Base-by-base conservation (phyloP, 2,329 filamentous ascomycete genomes). In the Ophiostoma novo-ulmi region DNA sequence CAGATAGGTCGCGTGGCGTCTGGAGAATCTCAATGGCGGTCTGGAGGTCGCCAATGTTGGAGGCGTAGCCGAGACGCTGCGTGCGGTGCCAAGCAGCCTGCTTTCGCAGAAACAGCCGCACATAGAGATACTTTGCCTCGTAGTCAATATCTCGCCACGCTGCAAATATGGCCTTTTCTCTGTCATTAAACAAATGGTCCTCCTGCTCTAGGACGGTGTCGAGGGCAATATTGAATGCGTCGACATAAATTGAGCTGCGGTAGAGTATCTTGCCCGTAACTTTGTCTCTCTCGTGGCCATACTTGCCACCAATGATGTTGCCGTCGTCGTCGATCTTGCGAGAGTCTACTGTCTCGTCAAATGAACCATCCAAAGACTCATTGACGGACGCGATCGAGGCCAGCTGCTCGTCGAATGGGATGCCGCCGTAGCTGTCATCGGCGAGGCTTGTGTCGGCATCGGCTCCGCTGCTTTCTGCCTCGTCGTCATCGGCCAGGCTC, bases 81-180 rank as follows among this genome's bases (percentile, higher is more conserved):
- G 93, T 86, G 11, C 95, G 89, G 81, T 97, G 93, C 95, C 95
- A 99, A 1, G 89, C 89, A 31, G 91, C 91, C 1, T 92, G 93
- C 79, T 99, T 99, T 66, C 95, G 89, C 3, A 99, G 83, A 77
- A 99, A 99, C 1, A 99, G 82, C 31, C 95, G 89, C 17, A 98
- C 94, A 80, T 97, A 97, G 88, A 99, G 80, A 79, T 97, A 98
- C 76, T 98, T 94, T 22, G 92, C 86, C 77, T 97, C 93, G 77
- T 97, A 98, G 38, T 84, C 82, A 69, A 98, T 78, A 0, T 80
- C 79, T 72, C 82, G 86, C 93, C 94, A 99, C 71, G 89, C 83
- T 3, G 82, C 80, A 77, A 99, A 98, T 0, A 98, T 85, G 17
- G 85, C 82, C 76, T 85, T 86, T 79, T 99, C 95, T 22, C 88